Evolutionary conservation across 129 eudicot genomes (phyloP).

Genomic region (Escallonia herrerae): DNA sequence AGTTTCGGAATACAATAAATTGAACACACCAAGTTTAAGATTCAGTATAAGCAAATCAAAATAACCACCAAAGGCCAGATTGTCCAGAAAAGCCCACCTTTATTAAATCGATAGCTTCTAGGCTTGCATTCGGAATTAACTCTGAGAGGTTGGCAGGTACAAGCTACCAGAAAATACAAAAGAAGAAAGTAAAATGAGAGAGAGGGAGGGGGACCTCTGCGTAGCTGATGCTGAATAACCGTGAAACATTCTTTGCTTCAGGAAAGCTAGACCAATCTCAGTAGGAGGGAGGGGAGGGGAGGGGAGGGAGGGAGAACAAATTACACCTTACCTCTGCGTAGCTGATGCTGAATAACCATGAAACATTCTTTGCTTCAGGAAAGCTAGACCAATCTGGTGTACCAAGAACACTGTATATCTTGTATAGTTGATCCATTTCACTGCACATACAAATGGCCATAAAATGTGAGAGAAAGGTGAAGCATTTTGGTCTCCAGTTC

Average conservation of each 20-base stretch:
- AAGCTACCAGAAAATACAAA: constrained; percentile 37
- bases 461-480: too few relatives aligned
- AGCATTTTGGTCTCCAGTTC: too few relatives aligned
- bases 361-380: constrained; percentile 60
- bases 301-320: neutral
- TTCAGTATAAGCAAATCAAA: constrained; percentile 5
- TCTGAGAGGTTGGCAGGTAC: constrained; percentile 66
- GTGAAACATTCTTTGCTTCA: constrained; percentile 54
- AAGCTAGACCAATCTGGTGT: constrained; percentile 71
- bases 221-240: constrained; percentile 43
- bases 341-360: constrained; percentile 44
- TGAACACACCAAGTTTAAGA: constrained; percentile 4
- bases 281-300: too few relatives aligned
- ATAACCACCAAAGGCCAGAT: neutral
- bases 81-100: constrained; percentile 37
- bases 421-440: constrained; percentile 89
- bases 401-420: constrained; percentile 89
- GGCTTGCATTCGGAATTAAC: constrained; percentile 76
- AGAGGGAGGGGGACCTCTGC: constrained; percentile 22
- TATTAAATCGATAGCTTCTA: constrained; percentile 82
- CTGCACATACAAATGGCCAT: constrained; percentile 27
- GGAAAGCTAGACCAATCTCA: constrained; percentile 69
- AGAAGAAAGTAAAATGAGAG: neutral
- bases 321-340: constrained; percentile 43
- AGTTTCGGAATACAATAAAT: constrained; percentile 6